These are phyloP conservation scores for Podaxis sp. DNA, from an alignment of 768 basidiomycete genomes.

Conservation along the genomic window DNA sequence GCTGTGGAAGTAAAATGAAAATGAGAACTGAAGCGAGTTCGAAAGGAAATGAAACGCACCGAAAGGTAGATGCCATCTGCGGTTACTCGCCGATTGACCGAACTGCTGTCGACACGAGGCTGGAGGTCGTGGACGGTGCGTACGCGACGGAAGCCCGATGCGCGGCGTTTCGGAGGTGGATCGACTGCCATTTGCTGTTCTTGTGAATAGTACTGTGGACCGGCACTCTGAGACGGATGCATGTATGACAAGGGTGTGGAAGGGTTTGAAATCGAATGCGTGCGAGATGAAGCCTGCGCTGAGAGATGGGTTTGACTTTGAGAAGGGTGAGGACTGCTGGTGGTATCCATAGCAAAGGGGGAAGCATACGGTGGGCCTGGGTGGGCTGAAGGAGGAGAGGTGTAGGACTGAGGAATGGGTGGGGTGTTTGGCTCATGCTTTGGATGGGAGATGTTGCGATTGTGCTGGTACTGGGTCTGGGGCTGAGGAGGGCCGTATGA, in stretches of 20 bases:
- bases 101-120: slow-evolving; percentile 65
- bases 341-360: slow-evolving; percentile 64
- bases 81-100: slow-evolving; percentile 74
- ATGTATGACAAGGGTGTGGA: slow-evolving; percentile 71
- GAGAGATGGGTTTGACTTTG: slow-evolving; percentile 53
- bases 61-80: slow-evolving; percentile 76
- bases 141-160: slow-evolving; percentile 78
- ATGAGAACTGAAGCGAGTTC: slow-evolving; percentile 9
- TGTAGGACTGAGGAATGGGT: slow-evolving; percentile 50
- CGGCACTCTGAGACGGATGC: slow-evolving; percentile 49
- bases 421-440: slow-evolving; percentile 55
- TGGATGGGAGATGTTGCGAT: slow-evolving; percentile 56
- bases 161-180: slow-evolving; percentile 61
- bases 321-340: slow-evolving; percentile 61
- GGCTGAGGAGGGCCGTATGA: slow-evolving; percentile 40
- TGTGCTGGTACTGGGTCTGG: slow-evolving; percentile 52
- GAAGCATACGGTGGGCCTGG: slow-evolving; percentile 22
- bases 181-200: slow-evolving; percentile 79
- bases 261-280: slow-evolving; percentile 65
- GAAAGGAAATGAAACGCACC: slow-evolving; percentile 47
- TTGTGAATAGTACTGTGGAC: slow-evolving; percentile 57
- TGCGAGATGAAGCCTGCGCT: slow-evolving; percentile 47
- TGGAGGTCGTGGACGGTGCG: slow-evolving; percentile 75
- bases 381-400: slow-evolving; percentile 43
- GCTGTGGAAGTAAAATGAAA: slow-evolving; percentile 34